Base-by-base conservation (phyloP, 495 filamentous ascomycete genomes). In the Aspergillus egyptiacus region DNA sequence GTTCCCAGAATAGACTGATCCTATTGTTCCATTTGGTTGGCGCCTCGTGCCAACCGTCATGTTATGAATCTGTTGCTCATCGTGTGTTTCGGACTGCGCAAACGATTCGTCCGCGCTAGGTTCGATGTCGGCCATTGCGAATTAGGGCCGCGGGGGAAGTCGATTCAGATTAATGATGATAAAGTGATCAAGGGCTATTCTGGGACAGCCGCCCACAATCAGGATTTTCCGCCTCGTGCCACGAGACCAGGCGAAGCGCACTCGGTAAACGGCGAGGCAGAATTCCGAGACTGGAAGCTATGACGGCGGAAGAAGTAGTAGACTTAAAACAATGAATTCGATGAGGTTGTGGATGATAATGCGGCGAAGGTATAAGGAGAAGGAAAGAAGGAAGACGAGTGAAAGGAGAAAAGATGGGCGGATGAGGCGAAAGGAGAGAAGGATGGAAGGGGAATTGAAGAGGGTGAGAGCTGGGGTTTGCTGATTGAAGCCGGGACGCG, bases 1-100 rank as follows among this genome's bases (percentile, higher is more conserved):
- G 62, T 87, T 87, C n/a, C 90, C 90, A 13, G 87, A 84, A 56
- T 85, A 85, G 39, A 86, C 80, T 6, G 83, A 83, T 5, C 77
- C 82, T 40, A 81, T 80, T 30, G 77, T 80, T 11, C 79, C 80
- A 56, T 82, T 83, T 15, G 81, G 79, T 62, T 84, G 82, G 27
- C 79, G 79, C 56, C 82, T 69, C 23, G 78, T 83, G 47, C 79
- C 80, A 48, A 75, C 72, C 48, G 72, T 72, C 54, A 69, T 70
- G 46, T 76, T 77, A 53, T 78, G 73, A 22, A 67, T 68, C 51
- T 62, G 62, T 58, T 59, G 69, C 47, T 69, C 71, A 46, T 74
- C 71, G 14, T 60, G 65, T 18, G 58, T 53, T 40, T 74, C 69
- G 53, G 67, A 68, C n/a, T 57, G 57, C 45, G 66, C 65, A 47